Conservation (phyloP, 805 yeast genomes). For the Yarrowia porcina region DNA sequence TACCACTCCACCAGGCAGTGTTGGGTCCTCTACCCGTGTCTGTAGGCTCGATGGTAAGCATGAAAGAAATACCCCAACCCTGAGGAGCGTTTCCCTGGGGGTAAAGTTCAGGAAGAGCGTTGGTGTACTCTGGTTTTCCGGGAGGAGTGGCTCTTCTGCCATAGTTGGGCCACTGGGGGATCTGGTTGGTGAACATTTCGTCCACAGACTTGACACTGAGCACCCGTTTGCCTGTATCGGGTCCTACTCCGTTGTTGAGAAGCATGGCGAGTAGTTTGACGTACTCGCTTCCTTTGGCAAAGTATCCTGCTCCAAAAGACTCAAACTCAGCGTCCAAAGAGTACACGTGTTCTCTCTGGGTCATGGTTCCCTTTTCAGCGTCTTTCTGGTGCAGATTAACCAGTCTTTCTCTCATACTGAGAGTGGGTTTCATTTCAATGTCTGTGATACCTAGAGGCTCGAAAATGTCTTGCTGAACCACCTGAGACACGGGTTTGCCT, state of each 20-base stretch:
- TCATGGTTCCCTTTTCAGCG: slow-evolving; percentile 27
- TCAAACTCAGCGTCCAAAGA: slow-evolving; percentile 7
- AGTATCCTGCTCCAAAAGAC: slow-evolving; percentile 46
- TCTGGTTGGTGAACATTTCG: slow-evolving; percentile 39
- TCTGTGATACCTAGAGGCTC: slow-evolving; percentile 38
- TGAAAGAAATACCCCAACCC: slow-evolving; percentile 40
- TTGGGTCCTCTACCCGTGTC: slow-evolving; percentile 41
- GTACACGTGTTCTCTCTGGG: not conserved
- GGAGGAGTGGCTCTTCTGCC: slow-evolving; percentile 29
- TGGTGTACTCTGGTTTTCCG: slow-evolving; percentile 28
- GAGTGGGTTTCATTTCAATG: slow-evolving; percentile 35
- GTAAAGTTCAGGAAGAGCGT: slow-evolving; percentile 31
- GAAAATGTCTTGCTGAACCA: slow-evolving; percentile 32
- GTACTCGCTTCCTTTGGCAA: slow-evolving; percentile 44
- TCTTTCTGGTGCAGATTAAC: slow-evolving; percentile 34
- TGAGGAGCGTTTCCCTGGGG: slow-evolving; percentile 30
- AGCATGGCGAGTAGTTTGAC: slow-evolving; percentile 42
- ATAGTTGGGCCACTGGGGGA: slow-evolving; percentile 36
- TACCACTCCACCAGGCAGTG: slow-evolving; percentile 44
- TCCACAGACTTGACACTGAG: slow-evolving; percentile 39
- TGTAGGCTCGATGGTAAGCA: slow-evolving; percentile 31
- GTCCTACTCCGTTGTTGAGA: slow-evolving; percentile 45
- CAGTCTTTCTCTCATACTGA: slow-evolving; percentile 29
- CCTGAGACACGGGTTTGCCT: slow-evolving; percentile 36
- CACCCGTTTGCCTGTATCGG: slow-evolving; percentile 38